Conservation (phyloP, 1,284 basidiomycete species). For the Ceraceosorus guamensis region DNA sequence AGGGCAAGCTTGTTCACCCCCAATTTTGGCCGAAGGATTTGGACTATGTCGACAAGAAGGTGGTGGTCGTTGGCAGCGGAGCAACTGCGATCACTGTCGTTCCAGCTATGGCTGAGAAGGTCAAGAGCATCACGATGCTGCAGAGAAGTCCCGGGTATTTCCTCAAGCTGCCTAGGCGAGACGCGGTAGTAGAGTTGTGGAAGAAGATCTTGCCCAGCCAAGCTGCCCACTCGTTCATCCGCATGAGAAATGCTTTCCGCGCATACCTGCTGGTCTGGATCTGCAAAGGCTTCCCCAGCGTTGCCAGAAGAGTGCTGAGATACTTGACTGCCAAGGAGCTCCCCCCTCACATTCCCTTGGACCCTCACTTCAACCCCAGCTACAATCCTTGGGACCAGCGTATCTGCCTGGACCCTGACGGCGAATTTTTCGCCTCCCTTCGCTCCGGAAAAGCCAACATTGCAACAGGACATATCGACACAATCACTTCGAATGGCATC, state of each 20-base stretch:
- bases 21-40: constrained; percentile 36
- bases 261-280: constrained; percentile 40
- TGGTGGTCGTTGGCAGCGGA: constrained; percentile 44
- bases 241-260: constrained; percentile 21
- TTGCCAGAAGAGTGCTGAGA: constrained; percentile 23
- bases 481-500: constrained; percentile 34
- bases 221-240: constrained; percentile 18
- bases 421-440: constrained; percentile 44
- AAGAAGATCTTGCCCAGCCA: constrained; percentile 29
- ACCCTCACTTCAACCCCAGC: constrained; percentile 47
- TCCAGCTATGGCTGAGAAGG: constrained; percentile 28
- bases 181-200: constrained; percentile 27
- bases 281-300: constrained; percentile 39
- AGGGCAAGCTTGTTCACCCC: constrained; percentile 41
- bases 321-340: constrained; percentile 25
- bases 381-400: constrained; percentile 49
- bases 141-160: constrained; percentile 46
- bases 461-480: constrained; percentile 44
- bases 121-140: constrained; percentile 41
- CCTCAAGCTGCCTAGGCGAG: constrained; percentile 32
- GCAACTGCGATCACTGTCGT: constrained; percentile 45
- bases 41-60: constrained; percentile 41
- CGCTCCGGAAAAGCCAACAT: constrained; percentile 42
- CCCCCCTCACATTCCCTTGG: constrained; percentile 33
- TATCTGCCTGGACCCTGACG: constrained; percentile 44